These are phyloP conservation scores for Priceomyces carsonii DNA, from an alignment of 805 yeast genomes.

Conservation along the genomic window DNA sequence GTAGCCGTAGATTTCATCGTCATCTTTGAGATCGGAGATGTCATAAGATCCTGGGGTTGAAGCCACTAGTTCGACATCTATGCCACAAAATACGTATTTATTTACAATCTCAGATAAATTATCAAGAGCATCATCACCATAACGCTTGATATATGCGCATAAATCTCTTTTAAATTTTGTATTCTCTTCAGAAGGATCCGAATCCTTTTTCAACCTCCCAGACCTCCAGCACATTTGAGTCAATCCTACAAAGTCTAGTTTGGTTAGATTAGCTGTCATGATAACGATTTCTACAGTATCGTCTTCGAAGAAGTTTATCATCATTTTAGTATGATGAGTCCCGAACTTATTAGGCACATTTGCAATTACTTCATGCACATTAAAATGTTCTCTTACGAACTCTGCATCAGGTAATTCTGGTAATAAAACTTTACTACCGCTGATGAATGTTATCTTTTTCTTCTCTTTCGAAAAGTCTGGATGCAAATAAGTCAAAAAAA, in stretches of 20 bases:
- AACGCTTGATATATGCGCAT: conserved; percentile 43
- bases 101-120: conserved; percentile 28
- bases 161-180: conserved; percentile 48
- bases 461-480: conserved; percentile 17
- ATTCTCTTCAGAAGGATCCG: conserved; percentile 7
- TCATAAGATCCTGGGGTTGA: conserved; percentile 52
- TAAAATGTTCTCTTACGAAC: conserved; percentile 17
- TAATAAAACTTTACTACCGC: conserved; percentile 23
- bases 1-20: conserved; percentile 45
- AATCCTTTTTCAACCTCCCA: conserved; percentile 33
- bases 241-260: conserved; percentile 53
- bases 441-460: conserved; percentile 28
- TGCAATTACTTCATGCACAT: conserved; percentile 33
- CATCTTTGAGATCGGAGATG: conserved; percentile 9
- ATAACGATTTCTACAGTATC: conserved; percentile 51
- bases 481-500: conserved; percentile 34
- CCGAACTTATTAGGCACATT: conserved; percentile 33
- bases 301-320: conserved; percentile 55
- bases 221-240: conserved; percentile 71
- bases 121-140: conserved; percentile 30
- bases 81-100: conserved; percentile 43
- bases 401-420: conserved; percentile 9
- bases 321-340: conserved; percentile 69
- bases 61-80: conserved; percentile 55
- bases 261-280: conserved; percentile 60